phyloP scores from a whole-genome alignment of 164 flowering plant genomes.

The Saururus chinensis region DNA sequence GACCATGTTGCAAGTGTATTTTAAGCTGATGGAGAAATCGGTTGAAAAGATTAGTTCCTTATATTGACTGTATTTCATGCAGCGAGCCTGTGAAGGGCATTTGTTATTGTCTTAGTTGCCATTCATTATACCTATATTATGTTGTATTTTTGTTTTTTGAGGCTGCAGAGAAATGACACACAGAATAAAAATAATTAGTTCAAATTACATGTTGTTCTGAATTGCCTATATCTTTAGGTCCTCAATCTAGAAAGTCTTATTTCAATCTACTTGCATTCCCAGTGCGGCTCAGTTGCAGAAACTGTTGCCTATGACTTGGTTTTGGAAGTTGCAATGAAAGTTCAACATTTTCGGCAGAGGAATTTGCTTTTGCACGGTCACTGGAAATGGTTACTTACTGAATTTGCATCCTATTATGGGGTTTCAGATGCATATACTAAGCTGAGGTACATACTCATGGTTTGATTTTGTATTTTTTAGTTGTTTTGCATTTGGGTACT shows the following conservation, averaged over 20 bases:
- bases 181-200: too few species aligned
- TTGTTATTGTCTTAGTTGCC: too few species aligned
- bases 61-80: too few species aligned
- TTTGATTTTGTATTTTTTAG: neutral
- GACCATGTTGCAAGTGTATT: neutral
- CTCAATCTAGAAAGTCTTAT: neutral
- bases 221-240: neutral
- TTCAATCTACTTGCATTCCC: constrained; percentile 13
- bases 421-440: constrained; percentile 83
- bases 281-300: constrained; percentile 97
- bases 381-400: constrained; percentile 86
- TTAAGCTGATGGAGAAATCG: neutral
- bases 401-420: constrained; percentile 88
- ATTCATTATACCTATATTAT: too few species aligned
- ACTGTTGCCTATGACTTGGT: constrained; percentile 92
- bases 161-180: too few species aligned
- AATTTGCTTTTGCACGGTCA: constrained; percentile 58
- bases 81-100: too few species aligned
- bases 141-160: too few species aligned
- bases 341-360: constrained; percentile 75
- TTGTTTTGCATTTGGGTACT: neutral
- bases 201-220: too few species aligned
- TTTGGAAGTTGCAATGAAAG: constrained; percentile 84
- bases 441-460: constrained; percentile 41
- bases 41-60: too few species aligned